phyloP scores from a whole-genome alignment of 139 green algal genomes.

The Spirogloea muscicola region DNA sequence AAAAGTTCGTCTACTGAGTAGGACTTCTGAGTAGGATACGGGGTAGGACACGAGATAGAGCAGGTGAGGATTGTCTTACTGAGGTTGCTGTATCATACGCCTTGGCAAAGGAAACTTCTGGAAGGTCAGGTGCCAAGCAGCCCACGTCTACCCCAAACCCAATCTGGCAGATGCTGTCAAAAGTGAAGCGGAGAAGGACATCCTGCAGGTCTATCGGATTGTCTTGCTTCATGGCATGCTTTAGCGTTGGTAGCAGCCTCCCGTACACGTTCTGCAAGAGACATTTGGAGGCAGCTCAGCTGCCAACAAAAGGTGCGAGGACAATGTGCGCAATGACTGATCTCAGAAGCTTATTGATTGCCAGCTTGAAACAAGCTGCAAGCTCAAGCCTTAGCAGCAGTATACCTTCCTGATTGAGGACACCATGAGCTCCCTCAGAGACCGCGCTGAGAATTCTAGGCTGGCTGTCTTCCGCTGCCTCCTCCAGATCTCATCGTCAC shows the following conservation, averaged over 20 bases:
- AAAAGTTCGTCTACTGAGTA: too few species aligned
- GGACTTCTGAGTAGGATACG: too few species aligned
- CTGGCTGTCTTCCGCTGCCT: conserved; percentile 35
- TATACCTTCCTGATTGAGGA: neutral
- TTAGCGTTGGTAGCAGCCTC: too few species aligned
- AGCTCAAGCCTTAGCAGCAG: too few species aligned
- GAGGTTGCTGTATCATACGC: conserved; percentile 19
- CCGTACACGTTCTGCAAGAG: too few species aligned
- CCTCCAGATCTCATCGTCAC: conserved; percentile 25
- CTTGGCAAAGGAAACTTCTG: neutral
- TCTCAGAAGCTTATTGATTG: too few species aligned
- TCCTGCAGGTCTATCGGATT: conserved; percentile 19
- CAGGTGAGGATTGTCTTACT: too few species aligned
- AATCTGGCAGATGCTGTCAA: conserved; percentile 25
- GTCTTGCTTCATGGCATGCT: neutral
- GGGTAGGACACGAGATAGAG: too few species aligned
- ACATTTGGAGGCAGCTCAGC: too few species aligned
- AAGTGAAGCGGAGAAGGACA: conserved; percentile 11
- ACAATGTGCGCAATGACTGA: too few species aligned
- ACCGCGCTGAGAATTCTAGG: conserved; percentile 25
- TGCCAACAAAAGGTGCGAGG: too few species aligned
- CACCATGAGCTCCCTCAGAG: conserved; percentile 20
- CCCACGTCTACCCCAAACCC: conserved; percentile 15
- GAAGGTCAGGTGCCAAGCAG: neutral
- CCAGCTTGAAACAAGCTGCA: too few species aligned